A percentile compares a stretch with the other conserved stretches of the same genome.
These are phyloP conservation scores for Crithidia bombi DNA, from an alignment of 208 protist species.

Conservation along the genomic window DNA sequence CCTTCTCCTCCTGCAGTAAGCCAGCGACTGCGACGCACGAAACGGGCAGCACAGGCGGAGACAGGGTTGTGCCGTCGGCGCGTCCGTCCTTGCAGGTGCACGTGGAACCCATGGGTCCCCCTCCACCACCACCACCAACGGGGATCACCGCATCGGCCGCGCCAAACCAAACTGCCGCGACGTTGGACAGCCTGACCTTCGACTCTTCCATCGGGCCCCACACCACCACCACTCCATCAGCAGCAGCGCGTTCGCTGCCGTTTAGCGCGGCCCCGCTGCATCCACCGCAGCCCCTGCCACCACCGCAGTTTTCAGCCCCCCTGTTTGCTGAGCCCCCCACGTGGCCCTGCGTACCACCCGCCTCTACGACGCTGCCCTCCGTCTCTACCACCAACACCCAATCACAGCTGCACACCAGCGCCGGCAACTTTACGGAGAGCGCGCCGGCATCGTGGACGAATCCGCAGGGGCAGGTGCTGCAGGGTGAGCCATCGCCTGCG, in stretches of 20 bases:
- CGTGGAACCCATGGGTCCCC: neutral
- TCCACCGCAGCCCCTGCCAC: neutral
- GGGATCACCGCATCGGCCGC: neutral
- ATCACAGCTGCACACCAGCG: neutral
- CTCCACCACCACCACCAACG: neutral
- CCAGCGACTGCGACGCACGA: neutral
- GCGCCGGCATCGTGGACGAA: neutral
- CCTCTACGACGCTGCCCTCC: neutral
- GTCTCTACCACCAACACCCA: too few species aligned
- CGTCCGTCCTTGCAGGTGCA: slow-evolving; percentile 13
- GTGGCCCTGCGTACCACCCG: too few species aligned
- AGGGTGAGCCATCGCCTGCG: neutral
- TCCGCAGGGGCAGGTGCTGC: neutral
- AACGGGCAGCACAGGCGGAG: neutral
- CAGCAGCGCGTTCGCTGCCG: neutral
- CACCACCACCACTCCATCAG: neutral
- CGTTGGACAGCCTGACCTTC: slow-evolving; percentile 33
- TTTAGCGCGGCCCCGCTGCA: neutral
- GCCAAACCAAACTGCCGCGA: too few species aligned
- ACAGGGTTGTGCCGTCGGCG: neutral
- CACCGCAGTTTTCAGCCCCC: slow-evolving; percentile 36
- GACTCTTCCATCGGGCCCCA: slow-evolving; percentile 31
- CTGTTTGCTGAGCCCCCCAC: slow-evolving; percentile 48
- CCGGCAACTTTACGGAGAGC: neutral
- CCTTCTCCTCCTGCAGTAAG: slow-evolving; percentile 13